Evolutionary conservation across 345 rosid species (phyloP).

Genomic region (Viola odorata): DNA sequence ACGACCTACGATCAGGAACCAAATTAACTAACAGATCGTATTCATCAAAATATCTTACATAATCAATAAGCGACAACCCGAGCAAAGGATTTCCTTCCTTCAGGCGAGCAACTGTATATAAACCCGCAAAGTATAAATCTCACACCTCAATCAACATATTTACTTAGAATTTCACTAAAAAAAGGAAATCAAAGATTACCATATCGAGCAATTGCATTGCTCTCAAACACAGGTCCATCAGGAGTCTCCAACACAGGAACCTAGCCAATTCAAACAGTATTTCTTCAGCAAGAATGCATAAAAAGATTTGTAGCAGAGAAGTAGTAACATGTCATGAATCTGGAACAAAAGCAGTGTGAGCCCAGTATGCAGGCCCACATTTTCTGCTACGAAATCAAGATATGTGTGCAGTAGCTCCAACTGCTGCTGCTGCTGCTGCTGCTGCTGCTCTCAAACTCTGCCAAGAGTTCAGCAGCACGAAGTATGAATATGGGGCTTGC

Average conservation of each 20-base stretch:
- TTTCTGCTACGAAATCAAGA: too few species aligned
- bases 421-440: too few species aligned
- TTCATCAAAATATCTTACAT: conserved; percentile 37
- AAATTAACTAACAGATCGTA: too few species aligned
- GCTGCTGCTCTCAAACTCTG: too few species aligned
- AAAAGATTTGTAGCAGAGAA: too few species aligned
- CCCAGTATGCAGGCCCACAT: too few species aligned
- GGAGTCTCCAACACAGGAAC: conserved; percentile 96
- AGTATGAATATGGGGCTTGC: too few species aligned
- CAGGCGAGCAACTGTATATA: conserved; percentile 50
- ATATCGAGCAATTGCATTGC: conserved; percentile 93
- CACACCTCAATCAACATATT: conserved; percentile 1
- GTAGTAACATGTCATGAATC: too few species aligned
- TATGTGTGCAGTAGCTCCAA: too few species aligned
- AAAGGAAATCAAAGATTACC: conserved; percentile 32
- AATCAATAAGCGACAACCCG: conserved; percentile 65
- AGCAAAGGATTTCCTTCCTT: conserved; percentile 61
- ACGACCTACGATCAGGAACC: not conserved
- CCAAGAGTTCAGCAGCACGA: too few species aligned
- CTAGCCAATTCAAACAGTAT: conserved; percentile 23
- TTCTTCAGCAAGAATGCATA: not conserved
- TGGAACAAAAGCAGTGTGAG: too few species aligned
- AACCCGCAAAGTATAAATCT: not conserved
- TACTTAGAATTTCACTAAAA: not conserved
- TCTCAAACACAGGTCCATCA: conserved; percentile 81